Conservation (phyloP, 2,329 filamentous ascomycete genomes). For the Cytospora paraplurivora region DNA sequence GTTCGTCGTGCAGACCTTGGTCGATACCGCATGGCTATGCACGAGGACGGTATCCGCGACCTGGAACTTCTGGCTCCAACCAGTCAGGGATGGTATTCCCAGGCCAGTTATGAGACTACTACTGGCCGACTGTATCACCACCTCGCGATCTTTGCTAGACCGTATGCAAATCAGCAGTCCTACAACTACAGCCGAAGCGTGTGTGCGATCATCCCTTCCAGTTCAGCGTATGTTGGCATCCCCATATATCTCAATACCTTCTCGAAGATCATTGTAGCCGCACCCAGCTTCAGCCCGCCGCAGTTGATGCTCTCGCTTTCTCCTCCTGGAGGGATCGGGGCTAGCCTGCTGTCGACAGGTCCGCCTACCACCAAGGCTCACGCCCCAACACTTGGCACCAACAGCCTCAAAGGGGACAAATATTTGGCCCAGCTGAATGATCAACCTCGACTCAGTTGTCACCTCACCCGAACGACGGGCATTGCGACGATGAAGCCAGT, state of each 20-base stretch:
- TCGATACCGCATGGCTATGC: conserved; percentile 83
- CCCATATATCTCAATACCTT: conserved; percentile 47
- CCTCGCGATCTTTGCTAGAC: conserved; percentile 74
- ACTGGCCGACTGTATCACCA: conserved; percentile 86
- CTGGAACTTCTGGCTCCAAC: conserved; percentile 81
- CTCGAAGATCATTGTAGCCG: conserved; percentile 44
- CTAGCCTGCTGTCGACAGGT: too few relatives aligned
- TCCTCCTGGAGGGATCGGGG: too few relatives aligned
- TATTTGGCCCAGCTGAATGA: too few relatives aligned
- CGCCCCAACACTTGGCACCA: too few relatives aligned
- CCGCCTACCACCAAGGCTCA: too few relatives aligned
- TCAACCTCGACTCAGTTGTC: too few relatives aligned
- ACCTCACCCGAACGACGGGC: too few relatives aligned
- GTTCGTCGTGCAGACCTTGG: conserved; percentile 86
- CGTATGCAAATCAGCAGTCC: conserved; percentile 69
- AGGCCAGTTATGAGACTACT: conserved; percentile 73
- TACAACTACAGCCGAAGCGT: conserved; percentile 73
- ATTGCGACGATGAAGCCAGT: too few relatives aligned
- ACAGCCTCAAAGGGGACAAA: too few relatives aligned
- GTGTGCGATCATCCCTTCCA: conserved; percentile 67
- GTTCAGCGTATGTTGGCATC: conserved; percentile 59
- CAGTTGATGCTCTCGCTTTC: too few relatives aligned
- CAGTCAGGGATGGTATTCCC: conserved; percentile 80
- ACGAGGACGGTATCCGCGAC: conserved; percentile 75
- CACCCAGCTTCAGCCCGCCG: too few relatives aligned